Evolutionary conservation across 495 filamentous ascomycete species (phyloP).

Genomic region (Aspergillus ellipticus): DNA sequence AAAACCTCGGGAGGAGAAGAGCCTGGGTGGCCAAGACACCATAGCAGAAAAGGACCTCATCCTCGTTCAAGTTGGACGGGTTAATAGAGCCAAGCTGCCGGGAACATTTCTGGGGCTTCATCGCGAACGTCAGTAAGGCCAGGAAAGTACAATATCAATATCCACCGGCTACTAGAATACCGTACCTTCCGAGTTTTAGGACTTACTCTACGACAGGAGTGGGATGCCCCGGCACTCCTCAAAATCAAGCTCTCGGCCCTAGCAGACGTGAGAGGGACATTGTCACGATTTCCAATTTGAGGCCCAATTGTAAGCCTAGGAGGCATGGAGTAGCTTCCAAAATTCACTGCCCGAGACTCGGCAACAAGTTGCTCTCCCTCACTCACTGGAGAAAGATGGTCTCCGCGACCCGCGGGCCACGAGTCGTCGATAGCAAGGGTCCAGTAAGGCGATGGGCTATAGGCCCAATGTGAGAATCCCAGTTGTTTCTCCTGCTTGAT

Average conservation of each 20-base stretch:
- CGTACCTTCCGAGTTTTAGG: background rate
- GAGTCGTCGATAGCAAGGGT: background rate
- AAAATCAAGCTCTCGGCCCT: background rate
- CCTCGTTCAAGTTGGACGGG: slow-evolving; percentile 4
- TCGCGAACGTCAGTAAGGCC: background rate
- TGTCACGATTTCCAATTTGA: background rate
- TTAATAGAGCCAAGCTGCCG: slow-evolving; percentile 4
- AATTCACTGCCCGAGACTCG: background rate
- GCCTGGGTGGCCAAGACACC: slow-evolving; percentile 25
- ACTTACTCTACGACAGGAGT: background rate
- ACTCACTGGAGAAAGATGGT: background rate
- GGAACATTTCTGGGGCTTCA: background rate
- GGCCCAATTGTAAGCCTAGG: background rate
- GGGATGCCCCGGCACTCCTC: background rate
- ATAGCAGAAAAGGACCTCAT: slow-evolving; percentile 32
- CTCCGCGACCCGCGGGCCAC: no score
- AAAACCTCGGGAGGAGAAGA: slow-evolving; percentile 23
- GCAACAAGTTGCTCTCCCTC: background rate
- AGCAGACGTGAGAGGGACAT: background rate
- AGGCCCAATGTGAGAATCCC: slow-evolving; percentile 7
- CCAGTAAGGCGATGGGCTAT: slow-evolving; percentile 6
- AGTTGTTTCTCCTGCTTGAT: background rate
- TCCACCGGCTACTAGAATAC: background rate
- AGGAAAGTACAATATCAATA: background rate
- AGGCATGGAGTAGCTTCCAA: background rate